Evolutionary conservation across 177 flowering plant genomes (phyloP).

Genomic region (Vitis hybrid): DNA sequence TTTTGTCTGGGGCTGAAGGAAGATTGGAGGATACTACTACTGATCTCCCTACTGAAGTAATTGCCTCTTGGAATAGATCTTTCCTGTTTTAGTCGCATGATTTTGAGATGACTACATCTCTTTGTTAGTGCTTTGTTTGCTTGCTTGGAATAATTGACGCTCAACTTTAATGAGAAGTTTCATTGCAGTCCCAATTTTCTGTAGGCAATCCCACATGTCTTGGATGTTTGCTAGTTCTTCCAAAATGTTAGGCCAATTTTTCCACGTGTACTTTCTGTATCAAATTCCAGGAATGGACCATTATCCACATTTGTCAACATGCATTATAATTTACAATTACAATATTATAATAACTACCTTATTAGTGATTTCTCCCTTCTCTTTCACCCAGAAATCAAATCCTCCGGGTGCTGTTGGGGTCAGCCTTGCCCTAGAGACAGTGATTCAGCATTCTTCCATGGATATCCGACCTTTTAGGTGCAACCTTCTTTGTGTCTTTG

Average conservation of each 20-base stretch:
- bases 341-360: not conserved
- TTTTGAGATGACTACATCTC: too few species aligned
- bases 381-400: constrained; percentile 55
- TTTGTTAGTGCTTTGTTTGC: too few species aligned
- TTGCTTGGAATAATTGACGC: too few species aligned
- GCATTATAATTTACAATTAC: not conserved
- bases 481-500: constrained; percentile 1
- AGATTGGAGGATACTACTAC: too few species aligned
- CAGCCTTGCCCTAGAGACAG: constrained; percentile 86
- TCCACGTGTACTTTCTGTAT: not conserved
- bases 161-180: too few species aligned
- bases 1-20: too few species aligned
- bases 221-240: not conserved
- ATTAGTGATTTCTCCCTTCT: not conserved
- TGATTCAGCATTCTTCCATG: constrained; percentile 56
- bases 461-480: constrained; percentile 65
- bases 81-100: too few species aligned
- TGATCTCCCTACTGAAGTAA: too few species aligned
- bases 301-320: not conserved
- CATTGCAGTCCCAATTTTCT: too few species aligned
- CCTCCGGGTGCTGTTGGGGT: constrained; percentile 87
- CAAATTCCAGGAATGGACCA: not conserved
- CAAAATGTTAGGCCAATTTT: not conserved
- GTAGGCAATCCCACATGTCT: too few species aligned
- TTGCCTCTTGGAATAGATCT: too few species aligned